Evolutionary conservation across 2,329 filamentous ascomycete genomes (phyloP).

Genomic region (Penicillium sp.): DNA sequence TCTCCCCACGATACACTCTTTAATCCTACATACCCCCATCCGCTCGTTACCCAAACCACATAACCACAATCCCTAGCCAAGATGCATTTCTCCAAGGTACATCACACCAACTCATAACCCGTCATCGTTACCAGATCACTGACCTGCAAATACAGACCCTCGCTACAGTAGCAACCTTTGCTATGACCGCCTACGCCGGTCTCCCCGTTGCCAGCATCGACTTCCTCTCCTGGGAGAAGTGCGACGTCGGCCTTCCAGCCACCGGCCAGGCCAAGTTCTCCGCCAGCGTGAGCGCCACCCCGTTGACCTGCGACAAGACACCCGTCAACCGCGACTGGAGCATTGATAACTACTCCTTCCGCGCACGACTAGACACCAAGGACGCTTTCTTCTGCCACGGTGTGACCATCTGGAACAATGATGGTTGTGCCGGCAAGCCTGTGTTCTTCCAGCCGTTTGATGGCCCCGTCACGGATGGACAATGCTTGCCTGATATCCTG

Average conservation of each 20-base stretch:
- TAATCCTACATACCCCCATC: not conserved
- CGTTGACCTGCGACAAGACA: constrained; percentile 22
- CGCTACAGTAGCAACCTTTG: constrained; percentile 18
- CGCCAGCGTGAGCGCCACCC: constrained; percentile 13
- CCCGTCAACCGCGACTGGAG: constrained; percentile 22
- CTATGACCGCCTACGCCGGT: constrained; percentile 17
- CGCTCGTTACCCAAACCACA: not conserved
- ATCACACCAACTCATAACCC: not conserved
- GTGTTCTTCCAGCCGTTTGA: constrained; percentile 18
- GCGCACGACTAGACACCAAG: constrained; percentile 19
- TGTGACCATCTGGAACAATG: constrained; percentile 23
- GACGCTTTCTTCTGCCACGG: constrained; percentile 19
- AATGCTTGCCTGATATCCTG: constrained; percentile 20
- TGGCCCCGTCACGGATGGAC: constrained; percentile 14
- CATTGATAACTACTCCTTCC: constrained; percentile 22
- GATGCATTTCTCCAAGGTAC: constrained; percentile 24
- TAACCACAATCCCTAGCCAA: constrained; percentile 5
- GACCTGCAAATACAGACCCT: constrained; percentile 13
- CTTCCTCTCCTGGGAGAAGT: constrained; percentile 25
- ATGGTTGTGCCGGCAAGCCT: constrained; percentile 19
- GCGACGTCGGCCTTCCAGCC: constrained; percentile 15
- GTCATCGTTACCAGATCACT: not conserved
- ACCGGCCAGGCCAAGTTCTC: constrained; percentile 16
- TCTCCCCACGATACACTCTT: constrained; percentile 4
- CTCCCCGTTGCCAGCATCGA: constrained; percentile 21